These are phyloP conservation scores for Choiromyces venosus DNA, from an alignment of 495 filamentous ascomycete genomes.

Conservation along the genomic window DNA sequence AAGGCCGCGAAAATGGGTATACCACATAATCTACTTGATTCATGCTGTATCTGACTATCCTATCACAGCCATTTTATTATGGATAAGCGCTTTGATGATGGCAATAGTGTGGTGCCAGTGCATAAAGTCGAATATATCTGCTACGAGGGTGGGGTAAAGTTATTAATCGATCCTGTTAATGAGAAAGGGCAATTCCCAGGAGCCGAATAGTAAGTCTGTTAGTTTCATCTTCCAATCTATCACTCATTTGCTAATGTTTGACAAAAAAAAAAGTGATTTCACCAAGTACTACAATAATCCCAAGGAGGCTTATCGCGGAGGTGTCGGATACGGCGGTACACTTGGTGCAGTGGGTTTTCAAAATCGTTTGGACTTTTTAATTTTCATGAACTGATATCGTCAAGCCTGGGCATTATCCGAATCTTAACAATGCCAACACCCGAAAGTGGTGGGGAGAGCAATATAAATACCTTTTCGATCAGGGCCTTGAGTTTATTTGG, in stretches of 20 bases:
- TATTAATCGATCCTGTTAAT: conserved; percentile 22
- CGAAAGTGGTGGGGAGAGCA: conserved; percentile 32
- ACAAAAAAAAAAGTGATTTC: conserved; percentile 46
- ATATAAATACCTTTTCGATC: conserved; percentile 35
- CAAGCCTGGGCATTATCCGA: conserved; percentile 33
- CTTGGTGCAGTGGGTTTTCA: conserved; percentile 13
- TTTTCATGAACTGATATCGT: neutral
- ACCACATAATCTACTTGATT: neutral
- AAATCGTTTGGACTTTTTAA: neutral
- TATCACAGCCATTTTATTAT: conserved; percentile 20
- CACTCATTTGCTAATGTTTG: conserved; percentile 15
- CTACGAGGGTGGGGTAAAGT: conserved; percentile 19
- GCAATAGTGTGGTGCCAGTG: conserved; percentile 8
- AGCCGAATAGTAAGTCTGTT: conserved; percentile 16
- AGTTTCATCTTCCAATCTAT: neutral
- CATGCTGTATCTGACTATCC: neutral
- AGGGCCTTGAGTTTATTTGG: conserved; percentile 41
- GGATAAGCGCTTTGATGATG: conserved; percentile 27
- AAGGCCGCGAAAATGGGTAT: conserved; percentile 17
- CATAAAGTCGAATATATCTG: conserved; percentile 27
- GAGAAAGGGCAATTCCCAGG: conserved; percentile 24
- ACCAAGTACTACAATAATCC: conserved; percentile 44
- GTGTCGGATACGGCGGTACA: conserved; percentile 26
- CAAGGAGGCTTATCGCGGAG: conserved; percentile 29
- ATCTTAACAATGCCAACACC: conserved; percentile 26